Base-by-base conservation (phyloP, 78 protist species). In the Paulinella micropora region DNA sequence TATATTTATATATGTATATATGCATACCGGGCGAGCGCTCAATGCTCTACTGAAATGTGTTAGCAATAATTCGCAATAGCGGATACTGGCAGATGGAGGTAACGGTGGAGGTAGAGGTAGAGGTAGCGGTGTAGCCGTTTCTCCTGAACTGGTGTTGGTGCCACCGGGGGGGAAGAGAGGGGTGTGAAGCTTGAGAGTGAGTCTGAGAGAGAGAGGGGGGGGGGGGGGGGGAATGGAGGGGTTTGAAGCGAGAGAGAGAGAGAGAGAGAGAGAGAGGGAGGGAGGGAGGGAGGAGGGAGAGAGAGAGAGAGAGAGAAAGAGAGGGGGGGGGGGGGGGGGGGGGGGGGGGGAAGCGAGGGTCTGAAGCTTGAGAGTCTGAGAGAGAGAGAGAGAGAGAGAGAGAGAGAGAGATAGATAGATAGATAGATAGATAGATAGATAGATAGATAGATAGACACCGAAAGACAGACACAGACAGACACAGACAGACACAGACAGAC, bases 251-350 rank as follows among this genome's bases (percentile, higher is more conserved):
- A 15, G 73, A 15, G 73, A 15, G 73, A 15, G 73, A 15, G 73
- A 15, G 73, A 15, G 73, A 15, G 73, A 15, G 73, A 15, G 73
- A 15, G 73, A 15, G 73, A 15, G 73, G 73, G 73, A 15, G 73
- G 73, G 73, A 15, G 73, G 73, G 73, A 15, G 73, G 73, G 73
- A 15, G 73, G 73, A 15, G 73, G 73, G 73, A 15, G 73, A 15
- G 73, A 15, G 73, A 15, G 73, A 15, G 73, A 15, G 73, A 15
- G 73, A 15, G 73, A 15, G 73, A 15, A 15, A 15, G 73, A 15
- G 73, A 15, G 73, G 73, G 73, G 73, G 73, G 73, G 73, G 73
- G 73, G 73, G 73, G 73, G 73, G 73, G 73, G 73, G 73, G 73
- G 73, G 73, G 73, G 73, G 73, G 73, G 73, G 73, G 73, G 15